Conservation (phyloP, 768 basidiomycete species). For the Dictyophora rubrovolvata region DNA sequence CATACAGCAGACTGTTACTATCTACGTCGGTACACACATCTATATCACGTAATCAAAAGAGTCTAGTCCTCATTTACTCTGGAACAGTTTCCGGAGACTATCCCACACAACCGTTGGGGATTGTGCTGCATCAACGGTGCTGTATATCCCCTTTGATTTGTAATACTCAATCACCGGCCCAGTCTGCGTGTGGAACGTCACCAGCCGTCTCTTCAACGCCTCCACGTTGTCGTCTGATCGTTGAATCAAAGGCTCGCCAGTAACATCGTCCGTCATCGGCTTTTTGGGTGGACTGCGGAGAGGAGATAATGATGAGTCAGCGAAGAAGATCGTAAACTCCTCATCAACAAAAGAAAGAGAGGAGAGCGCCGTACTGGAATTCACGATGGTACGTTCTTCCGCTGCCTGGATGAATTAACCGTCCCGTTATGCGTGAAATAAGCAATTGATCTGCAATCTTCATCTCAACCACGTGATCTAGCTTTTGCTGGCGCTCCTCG, state of each 20-base stretch:
- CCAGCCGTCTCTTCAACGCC: slow-evolving; percentile 80
- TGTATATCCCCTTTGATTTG: slow-evolving; percentile 84
- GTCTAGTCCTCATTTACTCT: slow-evolving; percentile 29
- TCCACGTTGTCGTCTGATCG: slow-evolving; percentile 98
- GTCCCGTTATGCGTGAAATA: slow-evolving; percentile 95
- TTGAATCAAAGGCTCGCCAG: slow-evolving; percentile 93
- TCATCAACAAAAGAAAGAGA: background rate
- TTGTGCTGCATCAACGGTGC: slow-evolving; percentile 88
- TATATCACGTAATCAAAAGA: too few relatives aligned
- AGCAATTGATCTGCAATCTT: slow-evolving; percentile 89
- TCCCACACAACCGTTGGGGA: slow-evolving; percentile 90
- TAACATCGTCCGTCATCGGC: slow-evolving; percentile 82
- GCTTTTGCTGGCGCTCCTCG: slow-evolving; percentile 64
- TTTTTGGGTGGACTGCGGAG: slow-evolving; percentile 86
- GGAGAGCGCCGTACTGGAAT: slow-evolving; percentile 66
- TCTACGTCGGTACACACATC: too few relatives aligned
- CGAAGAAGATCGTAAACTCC: too few relatives aligned
- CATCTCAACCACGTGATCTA: slow-evolving; percentile 89
- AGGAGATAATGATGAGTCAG: background rate
- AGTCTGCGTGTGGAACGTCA: slow-evolving; percentile 87
- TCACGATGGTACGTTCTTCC: slow-evolving; percentile 93
- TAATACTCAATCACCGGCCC: slow-evolving; percentile 96
- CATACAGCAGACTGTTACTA: too few relatives aligned
- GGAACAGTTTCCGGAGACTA: slow-evolving; percentile 57
- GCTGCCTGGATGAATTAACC: slow-evolving; percentile 80